Base-by-base conservation (phyloP, 1,139 yeast species). In the Schizosaccharomyces versatilis region DNA sequence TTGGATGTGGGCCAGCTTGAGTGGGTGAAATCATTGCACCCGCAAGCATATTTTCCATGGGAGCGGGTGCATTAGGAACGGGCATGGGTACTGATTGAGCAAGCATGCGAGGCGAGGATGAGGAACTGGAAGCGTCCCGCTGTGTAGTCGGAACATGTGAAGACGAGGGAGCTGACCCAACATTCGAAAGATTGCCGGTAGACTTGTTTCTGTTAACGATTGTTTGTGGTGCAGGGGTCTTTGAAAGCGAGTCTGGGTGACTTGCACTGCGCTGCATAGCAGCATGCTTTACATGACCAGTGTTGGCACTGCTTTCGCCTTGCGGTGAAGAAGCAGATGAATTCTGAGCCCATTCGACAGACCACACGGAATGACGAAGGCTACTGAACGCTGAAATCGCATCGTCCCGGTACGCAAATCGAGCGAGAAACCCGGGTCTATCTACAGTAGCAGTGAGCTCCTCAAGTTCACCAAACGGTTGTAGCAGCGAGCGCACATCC, bases 291-390 rank as follows among this genome's bases (percentile, higher is more conserved):
- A 24, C 32, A 5, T 24, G 32, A 5, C 32, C 32, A 5, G 2
- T 24, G 32, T 5, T 24, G 32, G 32, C 32, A 5, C 32, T 5
- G 32, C 5, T 24, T 24, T 24, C 32, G 5, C 32, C 32, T 24
- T 24, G 32, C 32, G 32, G 32, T 24, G 32, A 24, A 24, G 32
- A 24, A 24, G 32, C 32, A 15, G 62, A 63, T 47, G 83, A 72
- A 64, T 85, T 85, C 67, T 83, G 88, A 0, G 93, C 85, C 95
- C 95, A 84, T 62, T 81, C 85, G 47, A 81, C 83, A 42, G 69
- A 68, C 73, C 78, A 79, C 36, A 68, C 65, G 1, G 72, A 67
- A 52, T 48, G 57, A n/a, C 57, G 57, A 14, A 54, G 54, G 15
- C 19, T 40, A 8, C 93, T 88, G 70, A 77, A 85, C 0, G 95